Evolutionary conservation across 257 asterid genomes (phyloP).

Genomic region (Hygrophila difformis): DNA sequence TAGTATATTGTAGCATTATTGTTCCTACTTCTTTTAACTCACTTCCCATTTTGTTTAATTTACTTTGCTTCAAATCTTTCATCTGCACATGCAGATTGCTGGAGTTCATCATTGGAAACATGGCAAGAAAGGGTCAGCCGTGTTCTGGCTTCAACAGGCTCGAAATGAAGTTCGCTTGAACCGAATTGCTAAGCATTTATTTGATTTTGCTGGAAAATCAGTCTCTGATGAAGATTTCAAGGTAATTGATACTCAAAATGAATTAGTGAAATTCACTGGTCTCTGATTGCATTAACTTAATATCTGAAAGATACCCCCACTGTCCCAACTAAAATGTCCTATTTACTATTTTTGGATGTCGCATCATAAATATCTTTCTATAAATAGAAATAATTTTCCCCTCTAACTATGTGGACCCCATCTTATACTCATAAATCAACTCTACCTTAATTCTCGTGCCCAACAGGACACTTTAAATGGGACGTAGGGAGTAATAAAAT

Average conservation of each 20-base stretch:
- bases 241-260: constrained; percentile 28
- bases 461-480: too few relatives aligned
- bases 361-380: too few relatives aligned
- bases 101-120: constrained; percentile 94
- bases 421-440: too few relatives aligned
- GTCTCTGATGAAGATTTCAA: constrained; percentile 79
- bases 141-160: constrained; percentile 97
- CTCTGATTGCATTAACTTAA: constrained; percentile 7
- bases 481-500: too few relatives aligned
- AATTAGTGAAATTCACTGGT: not conserved
- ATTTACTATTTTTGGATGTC: too few relatives aligned
- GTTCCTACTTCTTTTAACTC: constrained; percentile 8
- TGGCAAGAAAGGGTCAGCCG: constrained; percentile 86
- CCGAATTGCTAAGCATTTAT: constrained; percentile 74
- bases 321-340: too few relatives aligned
- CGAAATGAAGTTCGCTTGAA: constrained; percentile 73
- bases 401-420: too few relatives aligned
- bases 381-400: too few relatives aligned
- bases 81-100: constrained; percentile 45
- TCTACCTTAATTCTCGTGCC: too few relatives aligned
- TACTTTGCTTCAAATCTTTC: constrained; percentile 8
- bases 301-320: not conserved
- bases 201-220: constrained; percentile 87
- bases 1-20: constrained; percentile 3
- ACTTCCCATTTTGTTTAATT: constrained; percentile 8